These are phyloP conservation scores for Laguncularia racemosa DNA, from an alignment of 345 rosid genomes.

Conservation along the genomic window DNA sequence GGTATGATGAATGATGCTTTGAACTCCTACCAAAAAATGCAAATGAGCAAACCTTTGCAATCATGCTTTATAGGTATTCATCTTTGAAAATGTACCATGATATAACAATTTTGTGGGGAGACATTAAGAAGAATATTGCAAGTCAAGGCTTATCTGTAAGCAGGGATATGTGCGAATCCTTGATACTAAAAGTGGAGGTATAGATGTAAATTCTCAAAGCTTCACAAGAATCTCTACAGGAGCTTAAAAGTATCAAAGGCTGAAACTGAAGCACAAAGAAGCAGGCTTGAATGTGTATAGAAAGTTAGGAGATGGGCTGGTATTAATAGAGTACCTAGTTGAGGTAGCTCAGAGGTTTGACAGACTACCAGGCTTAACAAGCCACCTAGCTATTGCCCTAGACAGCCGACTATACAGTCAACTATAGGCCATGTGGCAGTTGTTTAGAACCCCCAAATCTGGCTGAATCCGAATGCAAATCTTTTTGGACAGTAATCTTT, in stretches of 20 bases:
- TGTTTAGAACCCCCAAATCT: too few relatives aligned
- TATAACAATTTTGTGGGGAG: constrained; percentile 78
- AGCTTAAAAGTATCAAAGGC: constrained; percentile 44
- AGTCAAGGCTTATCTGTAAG: constrained; percentile 26
- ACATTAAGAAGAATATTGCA: constrained; percentile 52
- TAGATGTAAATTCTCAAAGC: constrained; percentile 58
- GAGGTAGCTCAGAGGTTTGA: too few relatives aligned
- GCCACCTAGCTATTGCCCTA: too few relatives aligned
- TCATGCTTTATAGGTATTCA: constrained; percentile 43
- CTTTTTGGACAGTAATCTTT: too few relatives aligned
- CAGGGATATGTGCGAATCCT: constrained; percentile 60
- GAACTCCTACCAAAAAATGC: constrained; percentile 48
- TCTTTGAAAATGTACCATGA: constrained; percentile 58
- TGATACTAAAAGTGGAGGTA: constrained; percentile 54
- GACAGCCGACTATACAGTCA: too few relatives aligned
- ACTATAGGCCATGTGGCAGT: too few relatives aligned
- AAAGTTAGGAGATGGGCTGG: constrained; percentile 59
- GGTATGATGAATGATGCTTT: constrained; percentile 72
- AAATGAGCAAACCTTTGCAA: constrained; percentile 51
- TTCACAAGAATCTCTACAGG: constrained; percentile 66
- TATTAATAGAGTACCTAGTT: constrained; percentile 4
- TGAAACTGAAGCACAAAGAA: constrained; percentile 54
- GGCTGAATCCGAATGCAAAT: too few relatives aligned
- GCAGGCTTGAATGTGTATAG: constrained; percentile 53
- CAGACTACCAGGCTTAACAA: too few relatives aligned